Evolutionary conservation across 495 filamentous ascomycete genomes (phyloP), one percentile per base, ranked within the genome.

Genomic region (Physcia stellaris): DNA sequence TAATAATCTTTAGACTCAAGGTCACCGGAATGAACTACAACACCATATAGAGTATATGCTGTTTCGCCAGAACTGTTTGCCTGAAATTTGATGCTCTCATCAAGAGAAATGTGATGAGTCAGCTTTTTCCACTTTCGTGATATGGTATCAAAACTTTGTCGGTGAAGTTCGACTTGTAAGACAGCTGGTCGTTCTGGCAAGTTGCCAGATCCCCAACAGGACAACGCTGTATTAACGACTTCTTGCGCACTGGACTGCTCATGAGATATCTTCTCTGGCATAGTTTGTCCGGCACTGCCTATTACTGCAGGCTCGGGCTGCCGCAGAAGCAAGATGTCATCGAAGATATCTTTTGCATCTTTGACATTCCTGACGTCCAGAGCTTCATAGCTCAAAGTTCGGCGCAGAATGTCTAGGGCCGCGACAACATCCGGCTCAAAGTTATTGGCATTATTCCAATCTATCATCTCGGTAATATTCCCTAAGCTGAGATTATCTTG

Each of bases 1-100:
- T 73, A 71, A 55, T 75, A 80, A 22, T 74, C 62, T 37, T 67
- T 64, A 6, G 76, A 78, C 11, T 68, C 68, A 26, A 77, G 71
- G 20, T 66, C 67, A 22, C 71, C 75, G 37, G 63, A 64, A 46
- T 80, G 76, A 3, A 77, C 73, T 13, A 78, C 58, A 33, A 77
- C 72, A 12, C 73, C 73, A 43, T 71, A 78, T 1, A 81, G 63
- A 0, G 67, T 62, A 47, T 80, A 81, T 3, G 62, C 18, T 51
- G 37, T 64, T 49, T 11, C 37, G 49, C 21, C 61, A 47, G 0
- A 48, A 52, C 26, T 63, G 50, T n/a, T 55, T 1, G 52, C 49
- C 11, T 54, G 46, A 11, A 80, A 54, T 32, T 60, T 59, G 15
- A 80, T 45, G 12, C 60, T 51, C 24, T 77, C 70, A 26, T 79